phyloP scores from a whole-genome alignment of 345 rosid genomes.

The Cardamine occulta region DNA sequence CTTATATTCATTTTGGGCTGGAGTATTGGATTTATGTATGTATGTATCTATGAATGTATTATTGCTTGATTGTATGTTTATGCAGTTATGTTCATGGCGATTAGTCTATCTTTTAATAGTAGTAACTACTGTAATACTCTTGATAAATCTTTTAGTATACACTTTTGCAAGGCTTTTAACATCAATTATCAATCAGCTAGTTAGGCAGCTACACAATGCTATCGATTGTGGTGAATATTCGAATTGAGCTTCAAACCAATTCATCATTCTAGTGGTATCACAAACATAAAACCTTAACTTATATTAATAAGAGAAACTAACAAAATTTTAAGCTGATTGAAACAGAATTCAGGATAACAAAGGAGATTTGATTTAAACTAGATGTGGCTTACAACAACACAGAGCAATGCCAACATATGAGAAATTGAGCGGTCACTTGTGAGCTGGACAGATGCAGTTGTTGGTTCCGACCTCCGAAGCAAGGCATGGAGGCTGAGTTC shows the following conservation, averaged over 20 bases:
- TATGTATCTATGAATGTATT: conserved; percentile 31
- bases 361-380: conserved; percentile 12
- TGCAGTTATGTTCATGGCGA: conserved; percentile 21
- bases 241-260: neutral
- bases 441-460: conserved; percentile 70
- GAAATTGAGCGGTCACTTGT: conserved; percentile 45
- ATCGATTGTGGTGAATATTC: too few relatives aligned
- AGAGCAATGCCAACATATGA: neutral
- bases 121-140: conserved; percentile 19
- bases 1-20: conserved; percentile 32
- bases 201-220: neutral
- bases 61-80: conserved; percentile 25
- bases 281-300: conserved; percentile 2
- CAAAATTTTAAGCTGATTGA: conserved; percentile 18
- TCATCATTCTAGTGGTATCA: neutral
- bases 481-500: conserved; percentile 61
- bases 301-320: conserved; percentile 9
- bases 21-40: conserved; percentile 24
- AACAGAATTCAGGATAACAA: neutral
- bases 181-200: neutral
- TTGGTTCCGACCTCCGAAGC: conserved; percentile 65
- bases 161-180: neutral
- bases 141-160: neutral
- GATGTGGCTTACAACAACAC: neutral
- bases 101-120: neutral